These are phyloP conservation scores for Arabis hirsuta DNA, from an alignment of 345 rosid genomes.

Conservation along the genomic window DNA sequence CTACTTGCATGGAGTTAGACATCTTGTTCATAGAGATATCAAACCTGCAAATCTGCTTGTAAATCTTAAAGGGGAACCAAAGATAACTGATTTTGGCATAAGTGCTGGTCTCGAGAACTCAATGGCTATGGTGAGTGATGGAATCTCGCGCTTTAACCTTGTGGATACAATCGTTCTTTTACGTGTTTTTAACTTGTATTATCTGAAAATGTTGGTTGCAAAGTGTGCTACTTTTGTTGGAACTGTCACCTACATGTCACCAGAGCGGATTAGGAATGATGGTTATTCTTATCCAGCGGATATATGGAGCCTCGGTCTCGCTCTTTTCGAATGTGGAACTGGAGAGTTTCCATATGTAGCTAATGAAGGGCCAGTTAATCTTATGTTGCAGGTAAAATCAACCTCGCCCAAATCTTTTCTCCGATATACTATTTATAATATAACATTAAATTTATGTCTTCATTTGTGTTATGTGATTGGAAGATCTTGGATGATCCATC, in stretches of 20 bases:
- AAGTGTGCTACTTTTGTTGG: constrained; percentile 99
- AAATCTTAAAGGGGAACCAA: constrained; percentile 93
- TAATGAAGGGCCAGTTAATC: constrained; percentile 87
- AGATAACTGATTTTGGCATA: constrained; percentile 95
- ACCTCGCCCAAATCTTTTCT: constrained; percentile 15
- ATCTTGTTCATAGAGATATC: constrained; percentile 96
- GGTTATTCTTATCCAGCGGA: constrained; percentile 95
- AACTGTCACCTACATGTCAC: constrained; percentile 99
- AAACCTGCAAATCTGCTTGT: constrained; percentile 96
- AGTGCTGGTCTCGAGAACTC: constrained; percentile 98
- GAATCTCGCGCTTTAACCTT: constrained; percentile 15
- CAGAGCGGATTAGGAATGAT: constrained; percentile 84
- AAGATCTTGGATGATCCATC: constrained; percentile 98
- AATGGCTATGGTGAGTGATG: constrained; percentile 82
- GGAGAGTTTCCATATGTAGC: constrained; percentile 94
- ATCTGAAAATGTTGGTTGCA: constrained; percentile 40
- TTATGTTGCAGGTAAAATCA: constrained; percentile 85
- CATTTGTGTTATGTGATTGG: constrained; percentile 8
- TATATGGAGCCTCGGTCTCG: constrained; percentile 98
- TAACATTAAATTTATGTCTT: constrained; percentile 12
- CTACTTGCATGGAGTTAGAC: constrained; percentile 88
- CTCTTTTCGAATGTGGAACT: constrained; percentile 92
- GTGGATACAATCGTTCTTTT: not conserved
- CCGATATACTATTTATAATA: not conserved
- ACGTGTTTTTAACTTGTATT: constrained; percentile 29